These are phyloP conservation scores for Leccinum solheimii DNA, from an alignment of 1,284 basidiomycete species.

Conservation along the genomic window DNA sequence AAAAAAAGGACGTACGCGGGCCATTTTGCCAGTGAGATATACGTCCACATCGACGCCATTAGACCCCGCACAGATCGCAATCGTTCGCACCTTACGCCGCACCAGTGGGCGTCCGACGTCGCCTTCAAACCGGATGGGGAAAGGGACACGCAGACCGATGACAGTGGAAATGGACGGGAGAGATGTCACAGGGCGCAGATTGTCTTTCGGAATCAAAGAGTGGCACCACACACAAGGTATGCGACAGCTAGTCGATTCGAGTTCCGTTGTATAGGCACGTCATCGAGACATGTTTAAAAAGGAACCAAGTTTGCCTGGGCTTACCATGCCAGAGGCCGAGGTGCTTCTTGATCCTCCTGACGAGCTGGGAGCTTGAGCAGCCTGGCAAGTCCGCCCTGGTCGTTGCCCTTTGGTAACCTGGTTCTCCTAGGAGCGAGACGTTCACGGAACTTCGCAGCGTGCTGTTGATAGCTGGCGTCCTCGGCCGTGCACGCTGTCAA, in stretches of 20 bases:
- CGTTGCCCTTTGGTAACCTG: constrained; percentile 32
- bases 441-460: constrained; percentile 24
- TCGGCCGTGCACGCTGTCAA: constrained; percentile 72
- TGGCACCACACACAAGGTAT: neutral
- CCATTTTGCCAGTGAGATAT: constrained; percentile 91
- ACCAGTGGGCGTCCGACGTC: constrained; percentile 66
- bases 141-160: constrained; percentile 5
- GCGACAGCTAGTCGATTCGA: neutral
- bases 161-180: constrained; percentile 10
- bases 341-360: constrained; percentile 66
- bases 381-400: constrained; percentile 40
- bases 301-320: constrained; percentile 15
- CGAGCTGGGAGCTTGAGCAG: constrained; percentile 65
- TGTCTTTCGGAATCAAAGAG: constrained; percentile 15
- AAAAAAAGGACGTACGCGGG: constrained; percentile 58
- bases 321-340: constrained; percentile 65
- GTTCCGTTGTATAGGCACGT: constrained; percentile 9
- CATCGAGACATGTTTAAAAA: constrained; percentile 11
- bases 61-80: constrained; percentile 87
- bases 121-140: constrained; percentile 47
- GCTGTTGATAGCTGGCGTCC: constrained; percentile 12
- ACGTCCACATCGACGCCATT: constrained; percentile 72
- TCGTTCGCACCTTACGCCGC: constrained; percentile 42
- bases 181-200: constrained; percentile 10
- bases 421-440: constrained; percentile 40